phyloP scores from a whole-genome alignment of 371 early-diverging fungal genomes.

The Syncephalastrum monosporum region DNA sequence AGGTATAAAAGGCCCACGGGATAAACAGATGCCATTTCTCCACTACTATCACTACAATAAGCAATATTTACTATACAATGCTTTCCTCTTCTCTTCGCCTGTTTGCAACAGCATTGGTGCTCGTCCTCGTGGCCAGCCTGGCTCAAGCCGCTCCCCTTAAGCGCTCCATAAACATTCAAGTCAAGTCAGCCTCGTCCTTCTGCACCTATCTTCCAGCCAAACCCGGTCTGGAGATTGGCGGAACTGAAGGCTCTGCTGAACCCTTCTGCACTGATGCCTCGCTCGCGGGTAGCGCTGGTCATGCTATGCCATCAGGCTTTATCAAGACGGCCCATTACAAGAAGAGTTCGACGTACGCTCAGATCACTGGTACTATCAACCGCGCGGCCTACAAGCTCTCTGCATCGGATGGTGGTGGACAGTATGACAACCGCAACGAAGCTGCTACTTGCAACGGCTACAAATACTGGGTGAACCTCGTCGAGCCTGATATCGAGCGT shows the following conservation, averaged over 20 bases:
- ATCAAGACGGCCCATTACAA: conserved; percentile 41
- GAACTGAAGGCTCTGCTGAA: conserved; percentile 34
- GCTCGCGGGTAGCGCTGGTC: conserved; percentile 21
- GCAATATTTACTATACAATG: no score
- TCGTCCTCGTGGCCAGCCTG: no score
- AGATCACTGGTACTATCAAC: conserved; percentile 52
- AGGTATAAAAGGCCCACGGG: no score
- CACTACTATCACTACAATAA: no score
- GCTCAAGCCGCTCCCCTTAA: no score
- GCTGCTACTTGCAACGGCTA: conserved; percentile 29
- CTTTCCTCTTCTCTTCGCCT: no score
- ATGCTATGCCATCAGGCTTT: conserved; percentile 42
- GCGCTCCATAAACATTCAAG: conserved; percentile 11
- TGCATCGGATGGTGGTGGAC: conserved; percentile 50
- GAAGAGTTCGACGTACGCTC: conserved; percentile 33
- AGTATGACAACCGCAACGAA: conserved; percentile 38
- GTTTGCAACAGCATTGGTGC: no score
- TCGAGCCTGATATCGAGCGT: conserved; percentile 33
- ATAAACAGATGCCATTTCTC: no score
- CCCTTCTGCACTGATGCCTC: conserved; percentile 27
- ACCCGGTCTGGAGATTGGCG: conserved; percentile 37
- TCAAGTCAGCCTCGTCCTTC: conserved; percentile 28
- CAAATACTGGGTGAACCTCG: conserved; percentile 34
- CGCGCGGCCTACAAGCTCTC: conserved; percentile 34
- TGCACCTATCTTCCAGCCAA: conserved; percentile 46